Evolutionary conservation across 1,284 basidiomycete species (phyloP), one percentile per base, ranked within the genome.

Genomic region (Volvariella volvacea): DNA sequence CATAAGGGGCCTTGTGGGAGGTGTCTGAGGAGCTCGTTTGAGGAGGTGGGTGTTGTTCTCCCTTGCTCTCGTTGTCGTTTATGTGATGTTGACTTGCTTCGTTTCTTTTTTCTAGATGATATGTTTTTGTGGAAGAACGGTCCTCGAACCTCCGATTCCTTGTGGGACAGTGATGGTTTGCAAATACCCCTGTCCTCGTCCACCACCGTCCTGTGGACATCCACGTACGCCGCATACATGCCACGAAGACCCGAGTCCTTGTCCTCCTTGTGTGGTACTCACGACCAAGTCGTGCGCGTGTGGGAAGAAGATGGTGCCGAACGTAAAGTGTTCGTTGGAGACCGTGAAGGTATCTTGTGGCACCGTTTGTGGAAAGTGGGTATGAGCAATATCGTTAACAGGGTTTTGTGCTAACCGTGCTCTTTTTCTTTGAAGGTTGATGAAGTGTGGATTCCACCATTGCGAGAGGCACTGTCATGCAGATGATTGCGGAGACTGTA

Each of bases 11-110:
- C 74, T 0, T 96, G 93, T 58, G 82, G 78, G 2, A 74, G 82
- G 9, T 96, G 93, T 63, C 67, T 94, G 42, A 74, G 82, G 55
- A 92, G 90, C 30, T 84, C 84, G 0, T 97, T 93, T 52, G 91
- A 94, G 44, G 93, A 96, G 76, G 84, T 85, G 49, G 37, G 71
- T 62, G 4, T 14, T 8, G 31, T 36, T 44, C 32, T 30, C 36
- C 19, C 10, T n/a, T 20, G 17, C 4, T 3, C 39, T 39, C 14
- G 9, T 39, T 22, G 44, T 22, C 9, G 31, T 30, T 17, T 10
- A 44, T 22, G 31, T 10, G 16, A 42, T 47, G 37, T 46, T 50
- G 6, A 56, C 30, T 32, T 6, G n/a, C n/a, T 28, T 28, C 33
- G 34, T 41, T 25, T 43, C 21, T 21, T 39, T 15, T 20, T 48